These are phyloP conservation scores for Usnea hakonensis DNA, from an alignment of 495 filamentous ascomycete genomes.

Conservation along the genomic window DNA sequence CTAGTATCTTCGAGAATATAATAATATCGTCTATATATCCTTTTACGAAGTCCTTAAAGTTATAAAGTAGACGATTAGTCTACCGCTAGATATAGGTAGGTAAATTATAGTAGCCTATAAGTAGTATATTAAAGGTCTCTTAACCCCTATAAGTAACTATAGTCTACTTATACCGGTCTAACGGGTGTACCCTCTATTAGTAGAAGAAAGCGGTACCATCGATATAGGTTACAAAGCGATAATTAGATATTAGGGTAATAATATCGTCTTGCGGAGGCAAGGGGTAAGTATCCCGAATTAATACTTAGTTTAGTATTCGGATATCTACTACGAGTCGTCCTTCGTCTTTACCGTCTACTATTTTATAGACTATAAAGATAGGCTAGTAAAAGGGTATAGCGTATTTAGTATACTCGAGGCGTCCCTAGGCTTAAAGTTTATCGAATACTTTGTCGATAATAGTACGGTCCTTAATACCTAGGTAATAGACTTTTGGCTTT, in stretches of 20 bases:
- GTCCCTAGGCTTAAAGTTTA: slow-evolving; percentile 18
- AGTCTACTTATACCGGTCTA: neutral
- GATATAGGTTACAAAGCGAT: neutral
- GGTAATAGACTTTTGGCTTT: slow-evolving; percentile 2
- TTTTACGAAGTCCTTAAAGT: neutral
- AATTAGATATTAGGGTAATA: neutral
- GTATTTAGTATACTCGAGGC: slow-evolving; percentile 6
- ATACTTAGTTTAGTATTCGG: slow-evolving; percentile 4
- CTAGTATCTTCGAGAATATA: neutral
- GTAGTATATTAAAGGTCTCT: slow-evolving; percentile 9
- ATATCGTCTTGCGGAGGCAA: slow-evolving; percentile 6
- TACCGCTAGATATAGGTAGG: neutral
- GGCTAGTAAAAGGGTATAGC: slow-evolving; percentile 1
- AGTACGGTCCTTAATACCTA: slow-evolving; percentile 6
- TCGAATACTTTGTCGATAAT: slow-evolving; percentile 20
- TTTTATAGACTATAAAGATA: slow-evolving; percentile 19
- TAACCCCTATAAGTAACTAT: neutral
- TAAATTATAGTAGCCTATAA: slow-evolving; percentile 3
- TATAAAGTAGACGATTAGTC: neutral
- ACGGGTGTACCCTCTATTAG: neutral
- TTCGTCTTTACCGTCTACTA: neutral
- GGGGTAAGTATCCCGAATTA: neutral
- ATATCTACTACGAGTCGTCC: slow-evolving; percentile 7
- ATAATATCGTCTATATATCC: neutral
- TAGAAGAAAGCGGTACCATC: slow-evolving; percentile 11